Evolutionary conservation across 179 eudicot genomes (phyloP), one percentile per base, ranked within the genome.

Genomic region (Patellifolia procumbens): DNA sequence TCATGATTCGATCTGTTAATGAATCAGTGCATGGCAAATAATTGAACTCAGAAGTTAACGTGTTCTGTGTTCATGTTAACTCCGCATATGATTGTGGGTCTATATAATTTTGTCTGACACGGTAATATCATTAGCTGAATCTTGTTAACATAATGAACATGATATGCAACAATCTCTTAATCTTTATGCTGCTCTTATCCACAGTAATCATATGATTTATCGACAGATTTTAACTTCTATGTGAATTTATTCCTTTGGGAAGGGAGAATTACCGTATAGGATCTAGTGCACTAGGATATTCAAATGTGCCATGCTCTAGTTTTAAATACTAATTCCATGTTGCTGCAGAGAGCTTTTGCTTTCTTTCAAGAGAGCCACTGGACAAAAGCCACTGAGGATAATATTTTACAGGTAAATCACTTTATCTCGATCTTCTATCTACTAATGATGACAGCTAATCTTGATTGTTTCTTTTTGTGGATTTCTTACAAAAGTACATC

Each of bases 361-460:
- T 32, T 84, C 96, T 13, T 94, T 94, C 80, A 88, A 87, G 81
- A 92, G 81, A 84, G 92, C 98, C 67, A 90, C 98, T 53, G 97
- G 98, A 78, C 97, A 83, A 73, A 94, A 91, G 80, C 97, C 98
- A 11, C 66, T 86, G 78, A 83, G 98, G 73, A 94, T 94, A 55
- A 94, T 94, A 74, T 94, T 94, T 72, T 94, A 92, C 91, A 90
- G 98, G 97, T 94, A 82, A 22, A 13, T n/a, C 37, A 24, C 22
- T 35, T 59, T 28, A 31, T 48, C 24, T 75, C 51, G 2, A 22
- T n/a, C 74, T 32, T 42, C 58, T 42, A 32, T 59, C n/a, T 34
- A 34, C 64, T 28, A 53, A 22, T 59, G 28, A n/a, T 16, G 39
- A 60, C n/a, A 61, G 35, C 7, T 3, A 24, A 37, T 35, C 42